A percentile compares a stretch with the other conserved stretches of the same genome.
phyloP scores from a whole-genome alignment of 495 filamentous ascomycete species.

The Viridothelium virens region DNA sequence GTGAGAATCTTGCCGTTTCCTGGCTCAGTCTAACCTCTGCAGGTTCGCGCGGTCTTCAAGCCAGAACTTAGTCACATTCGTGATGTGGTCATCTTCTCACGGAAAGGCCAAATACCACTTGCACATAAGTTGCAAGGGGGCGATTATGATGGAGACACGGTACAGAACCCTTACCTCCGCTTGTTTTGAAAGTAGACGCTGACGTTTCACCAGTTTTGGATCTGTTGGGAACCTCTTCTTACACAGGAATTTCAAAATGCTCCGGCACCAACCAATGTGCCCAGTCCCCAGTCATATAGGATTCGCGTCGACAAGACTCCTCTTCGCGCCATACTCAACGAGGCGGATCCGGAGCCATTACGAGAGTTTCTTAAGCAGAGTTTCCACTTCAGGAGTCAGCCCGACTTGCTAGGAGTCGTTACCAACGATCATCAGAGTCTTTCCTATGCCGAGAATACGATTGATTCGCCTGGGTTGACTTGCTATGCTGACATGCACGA shows the following conservation, averaged over 20 bases:
- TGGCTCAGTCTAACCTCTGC: not conserved
- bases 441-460: constrained; percentile 53
- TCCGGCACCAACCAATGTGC: constrained; percentile 42
- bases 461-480: constrained; percentile 48
- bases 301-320: constrained; percentile 49
- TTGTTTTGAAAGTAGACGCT: not conserved
- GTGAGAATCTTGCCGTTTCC: constrained; percentile 29
- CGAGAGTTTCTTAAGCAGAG: constrained; percentile 45
- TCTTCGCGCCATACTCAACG: not conserved
- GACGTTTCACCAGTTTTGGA: constrained; percentile 48
- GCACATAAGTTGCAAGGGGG: constrained; percentile 82
- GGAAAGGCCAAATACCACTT: constrained; percentile 58
- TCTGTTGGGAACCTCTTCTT: constrained; percentile 78
- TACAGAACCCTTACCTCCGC: not conserved
- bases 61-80: constrained; percentile 64
- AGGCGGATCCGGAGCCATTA: constrained; percentile 12
- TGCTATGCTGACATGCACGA: constrained; percentile 64
- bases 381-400: constrained; percentile 59
- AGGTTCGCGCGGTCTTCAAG: constrained; percentile 52
- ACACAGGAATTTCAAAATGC: constrained; percentile 71
- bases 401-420: constrained; percentile 62
- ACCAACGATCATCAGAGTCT: constrained; percentile 66
- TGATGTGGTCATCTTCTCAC: constrained; percentile 81
- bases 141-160: constrained; percentile 89
- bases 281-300: constrained; percentile 47